These are phyloP conservation scores for Colletotrichum sp. DNA, from an alignment of 2,329 filamentous ascomycete genomes.

Conservation along the genomic window DNA sequence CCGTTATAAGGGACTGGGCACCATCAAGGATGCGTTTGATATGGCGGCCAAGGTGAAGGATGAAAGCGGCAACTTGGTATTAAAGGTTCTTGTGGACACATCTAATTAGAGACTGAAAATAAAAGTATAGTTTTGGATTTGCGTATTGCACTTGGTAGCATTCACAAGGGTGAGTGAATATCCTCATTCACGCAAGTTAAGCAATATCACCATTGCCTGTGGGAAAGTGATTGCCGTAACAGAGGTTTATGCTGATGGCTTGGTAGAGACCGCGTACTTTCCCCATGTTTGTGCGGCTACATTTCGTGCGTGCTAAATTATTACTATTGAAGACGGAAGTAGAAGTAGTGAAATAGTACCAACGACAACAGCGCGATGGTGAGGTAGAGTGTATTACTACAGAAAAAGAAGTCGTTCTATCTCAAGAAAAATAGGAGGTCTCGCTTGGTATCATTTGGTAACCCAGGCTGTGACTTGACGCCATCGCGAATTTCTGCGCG, in stretches of 20 bases:
- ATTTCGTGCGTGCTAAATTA: no score
- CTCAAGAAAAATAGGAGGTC: no score
- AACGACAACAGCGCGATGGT: no score
- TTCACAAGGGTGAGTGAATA: background rate
- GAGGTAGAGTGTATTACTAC: no score
- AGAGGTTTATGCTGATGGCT: background rate
- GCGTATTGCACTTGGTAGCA: background rate
- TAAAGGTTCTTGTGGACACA: constrained; percentile 73
- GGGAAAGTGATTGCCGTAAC: background rate
- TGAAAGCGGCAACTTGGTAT: constrained; percentile 69
- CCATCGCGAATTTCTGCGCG: background rate
- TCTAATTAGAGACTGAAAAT: constrained; percentile 13
- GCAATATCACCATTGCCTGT: background rate
- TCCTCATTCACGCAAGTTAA: background rate
- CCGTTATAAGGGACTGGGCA: constrained; percentile 66
- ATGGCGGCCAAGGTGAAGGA: constrained; percentile 77
- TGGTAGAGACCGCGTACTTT: background rate
- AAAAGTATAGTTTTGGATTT: background rate
- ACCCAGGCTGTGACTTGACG: background rate
- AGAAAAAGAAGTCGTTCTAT: no score
- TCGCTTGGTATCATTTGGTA: no score
- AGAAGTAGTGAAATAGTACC: no score
- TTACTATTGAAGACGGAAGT: no score
- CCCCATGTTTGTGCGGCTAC: no score
- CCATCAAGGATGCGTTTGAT: constrained; percentile 70